These are phyloP conservation scores for Scedosporium dehoogii DNA, from an alignment of 2,329 filamentous ascomycete species.

Conservation along the genomic window DNA sequence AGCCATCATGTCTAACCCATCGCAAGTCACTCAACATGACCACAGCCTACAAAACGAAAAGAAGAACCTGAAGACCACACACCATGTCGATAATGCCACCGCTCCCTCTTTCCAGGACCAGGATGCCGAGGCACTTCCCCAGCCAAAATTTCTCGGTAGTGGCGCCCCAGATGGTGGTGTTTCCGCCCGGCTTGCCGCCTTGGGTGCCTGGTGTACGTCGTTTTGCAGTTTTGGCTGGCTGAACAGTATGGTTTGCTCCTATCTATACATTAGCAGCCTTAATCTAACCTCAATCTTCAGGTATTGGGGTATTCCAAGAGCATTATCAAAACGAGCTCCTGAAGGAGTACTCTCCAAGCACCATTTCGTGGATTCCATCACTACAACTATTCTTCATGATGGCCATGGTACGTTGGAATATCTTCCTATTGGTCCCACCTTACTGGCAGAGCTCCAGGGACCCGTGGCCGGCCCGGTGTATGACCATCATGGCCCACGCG, in stretches of 20 bases:
- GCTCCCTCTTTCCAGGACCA: too few relatives aligned
- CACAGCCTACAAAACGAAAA: too few relatives aligned
- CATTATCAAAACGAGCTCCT: conserved; percentile 45
- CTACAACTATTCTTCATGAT: conserved; percentile 47
- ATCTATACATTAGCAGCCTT: too few relatives aligned
- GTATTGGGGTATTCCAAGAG: conserved; percentile 44
- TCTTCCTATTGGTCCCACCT: conserved; percentile 9
- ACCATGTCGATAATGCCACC: too few relatives aligned
- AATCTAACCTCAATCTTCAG: conserved; percentile 11
- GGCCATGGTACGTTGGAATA: conserved; percentile 21
- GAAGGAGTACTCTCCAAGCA: conserved; percentile 36
- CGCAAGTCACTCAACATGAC: too few relatives aligned
- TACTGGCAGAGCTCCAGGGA: conserved; percentile 24
- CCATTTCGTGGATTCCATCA: conserved; percentile 53
- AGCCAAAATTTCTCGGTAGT: background rate
- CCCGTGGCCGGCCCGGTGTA: conserved; percentile 52
- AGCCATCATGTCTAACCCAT: too few relatives aligned
- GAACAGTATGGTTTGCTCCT: conserved; percentile 14
- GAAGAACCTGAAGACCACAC: too few relatives aligned
- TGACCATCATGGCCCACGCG: conserved; percentile 52
- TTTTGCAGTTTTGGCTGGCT: conserved; percentile 31
- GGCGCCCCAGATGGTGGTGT: conserved; percentile 19
- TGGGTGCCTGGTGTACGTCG: conserved; percentile 28
- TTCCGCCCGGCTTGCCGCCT: conserved; percentile 27
- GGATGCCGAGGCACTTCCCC: too few relatives aligned